Evolutionary conservation across 1,284 basidiomycete species (phyloP).

Genomic region (Malassezia sympodialis): DNA sequence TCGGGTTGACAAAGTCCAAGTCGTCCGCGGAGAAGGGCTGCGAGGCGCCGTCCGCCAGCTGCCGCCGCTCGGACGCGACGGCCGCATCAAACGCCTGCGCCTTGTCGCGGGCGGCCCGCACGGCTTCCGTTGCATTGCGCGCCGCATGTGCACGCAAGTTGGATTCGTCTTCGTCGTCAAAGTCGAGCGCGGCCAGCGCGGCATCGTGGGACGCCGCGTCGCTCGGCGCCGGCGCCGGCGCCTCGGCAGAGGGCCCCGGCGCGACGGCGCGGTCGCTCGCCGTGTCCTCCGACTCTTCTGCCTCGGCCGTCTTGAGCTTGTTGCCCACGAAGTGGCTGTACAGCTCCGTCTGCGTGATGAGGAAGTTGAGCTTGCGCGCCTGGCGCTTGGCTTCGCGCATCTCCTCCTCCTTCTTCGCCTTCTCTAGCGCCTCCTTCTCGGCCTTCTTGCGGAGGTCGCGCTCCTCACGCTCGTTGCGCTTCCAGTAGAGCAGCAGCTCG

Average conservation of each 20-base stretch:
- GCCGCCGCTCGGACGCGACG: conserved; percentile 61
- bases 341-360: conserved; percentile 97
- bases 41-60: conserved; percentile 30
- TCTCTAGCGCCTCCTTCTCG: conserved; percentile 57
- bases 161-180: conserved; percentile 85
- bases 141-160: conserved; percentile 81
- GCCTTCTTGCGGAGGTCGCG: conserved; percentile 83
- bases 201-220: conserved; percentile 27
- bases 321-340: conserved; percentile 99
- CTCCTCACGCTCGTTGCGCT: conserved; percentile 87
- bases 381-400: conserved; percentile 88
- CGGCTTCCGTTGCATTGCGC: conserved; percentile 79
- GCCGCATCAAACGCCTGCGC: conserved; percentile 77
- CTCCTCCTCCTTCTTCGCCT: conserved; percentile 82
- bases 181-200: conserved; percentile 71
- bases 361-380: conserved; percentile 92
- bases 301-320: conserved; percentile 89
- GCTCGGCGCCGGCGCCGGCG: conserved; percentile 56
- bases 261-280: conserved; percentile 31
- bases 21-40: conserved; percentile 60
- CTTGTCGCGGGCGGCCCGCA: conserved; percentile 67
- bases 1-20: conserved; percentile 97
- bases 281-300: conserved; percentile 64
- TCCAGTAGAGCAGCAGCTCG: conserved; percentile 87
- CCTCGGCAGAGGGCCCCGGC: conserved; percentile 30